Evolutionary conservation across 768 basidiomycete genomes (phyloP).

Genomic region (Asterophora lycoperdoides): DNA sequence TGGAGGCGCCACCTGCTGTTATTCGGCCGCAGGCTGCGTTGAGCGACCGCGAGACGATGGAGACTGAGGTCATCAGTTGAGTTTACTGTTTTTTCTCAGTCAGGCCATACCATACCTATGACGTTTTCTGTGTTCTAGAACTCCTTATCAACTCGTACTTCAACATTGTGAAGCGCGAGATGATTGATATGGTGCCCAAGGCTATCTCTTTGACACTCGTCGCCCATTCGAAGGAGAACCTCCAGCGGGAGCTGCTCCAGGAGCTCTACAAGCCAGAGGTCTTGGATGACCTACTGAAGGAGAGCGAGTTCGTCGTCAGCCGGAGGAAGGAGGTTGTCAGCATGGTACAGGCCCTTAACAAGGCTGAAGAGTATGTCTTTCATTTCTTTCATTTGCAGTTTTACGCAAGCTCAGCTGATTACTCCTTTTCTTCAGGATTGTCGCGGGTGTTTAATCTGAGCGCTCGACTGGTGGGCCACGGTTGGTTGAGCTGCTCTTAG

Average conservation of each 20-base stretch:
- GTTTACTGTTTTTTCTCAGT: constrained; percentile 27
- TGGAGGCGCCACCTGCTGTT: constrained; percentile 73
- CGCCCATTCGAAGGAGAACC: constrained; percentile 86
- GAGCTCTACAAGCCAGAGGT: constrained; percentile 98
- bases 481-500: constrained; percentile 10
- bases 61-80: constrained; percentile 98
- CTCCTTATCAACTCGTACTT: constrained; percentile 95
- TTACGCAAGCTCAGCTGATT: constrained; percentile 1
- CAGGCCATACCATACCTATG: neutral
- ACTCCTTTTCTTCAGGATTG: constrained; percentile 42
- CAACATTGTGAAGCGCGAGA: constrained; percentile 97
- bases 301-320: constrained; percentile 84
- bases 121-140: constrained; percentile 45
- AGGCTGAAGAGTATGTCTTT: constrained; percentile 88
- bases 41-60: constrained; percentile 94
- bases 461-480: constrained; percentile 4
- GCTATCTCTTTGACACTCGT: constrained; percentile 90
- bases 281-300: constrained; percentile 91
- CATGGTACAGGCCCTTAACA: constrained; percentile 93
- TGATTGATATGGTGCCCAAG: constrained; percentile 99
- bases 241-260: constrained; percentile 91
- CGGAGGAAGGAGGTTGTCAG: constrained; percentile 91
- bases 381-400: constrained; percentile 4
- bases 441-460: constrained; percentile 49
- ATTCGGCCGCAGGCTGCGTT: constrained; percentile 90